Base-by-base conservation (phyloP, 805 yeast genomes). In the Maudiozyma turicensis region DNA sequence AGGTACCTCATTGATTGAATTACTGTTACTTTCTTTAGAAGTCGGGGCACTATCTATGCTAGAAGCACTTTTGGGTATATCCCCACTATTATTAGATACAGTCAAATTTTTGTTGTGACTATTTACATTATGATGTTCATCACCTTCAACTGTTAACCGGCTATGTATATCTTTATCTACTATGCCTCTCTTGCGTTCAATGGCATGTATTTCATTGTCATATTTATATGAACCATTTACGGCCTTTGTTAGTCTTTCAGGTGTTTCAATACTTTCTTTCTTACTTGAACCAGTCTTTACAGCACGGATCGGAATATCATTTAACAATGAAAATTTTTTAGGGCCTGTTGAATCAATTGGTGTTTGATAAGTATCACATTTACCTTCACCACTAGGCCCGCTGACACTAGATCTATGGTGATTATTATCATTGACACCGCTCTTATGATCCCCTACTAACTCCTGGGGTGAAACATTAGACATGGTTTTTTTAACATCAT, bases 281-380 rank as follows among this genome's bases (percentile, higher is more conserved):
- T 31, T 42, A 9, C 20, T 5, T 14, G 37, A 15, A 14, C 31
- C 11, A 9, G 8, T 40, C 45, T 39, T 43, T 45, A 40, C 26
- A 15, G 40, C 52, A 10, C 44, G 50, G 14, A 56, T 50, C 3
- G 59, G 56, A 9, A 55, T 46, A 3, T 54, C 56, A 38, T 48
- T 48, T 26, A 54, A 39, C 15, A 56, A 28, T 9, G 47, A 52
- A 5, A 48, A 29, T 43, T 52, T 44, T 9, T 20, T 53, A 29
- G 49, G 33, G 28, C 30, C 40, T 3, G 35, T 35, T 13, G 48
- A 42, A 20, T 54, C 57, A 20, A 49, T 44, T 1, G 58, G 58
- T 26, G 60, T 54, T 42, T 45, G 46, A 35, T 55, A 50, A 9
- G 50, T 43, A 13, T 35, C 38, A 11, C 35, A 43, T 8, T 39